Evolutionary conservation across 257 asterid genomes (phyloP).

Genomic region (Gardenia jasminoides): DNA sequence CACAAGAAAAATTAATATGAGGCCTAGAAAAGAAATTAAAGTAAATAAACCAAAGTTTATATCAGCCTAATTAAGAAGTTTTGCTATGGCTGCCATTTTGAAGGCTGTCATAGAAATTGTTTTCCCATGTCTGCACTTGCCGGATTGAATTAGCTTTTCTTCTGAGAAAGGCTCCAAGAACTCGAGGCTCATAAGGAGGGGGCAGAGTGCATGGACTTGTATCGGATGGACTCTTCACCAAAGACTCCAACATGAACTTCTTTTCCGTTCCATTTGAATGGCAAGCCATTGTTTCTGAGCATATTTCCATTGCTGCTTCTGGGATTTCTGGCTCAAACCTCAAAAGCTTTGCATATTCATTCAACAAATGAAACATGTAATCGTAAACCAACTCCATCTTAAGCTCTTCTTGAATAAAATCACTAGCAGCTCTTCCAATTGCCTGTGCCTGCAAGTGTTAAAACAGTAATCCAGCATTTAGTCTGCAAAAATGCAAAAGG

Average conservation of each 20-base stretch:
- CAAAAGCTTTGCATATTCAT: conserved; percentile 44
- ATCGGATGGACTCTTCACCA: conserved; percentile 30
- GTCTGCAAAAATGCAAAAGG: neutral
- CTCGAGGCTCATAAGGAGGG: conserved; percentile 23
- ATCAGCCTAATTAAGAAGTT: neutral
- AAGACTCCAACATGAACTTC: conserved; percentile 33
- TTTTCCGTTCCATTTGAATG: conserved; percentile 35
- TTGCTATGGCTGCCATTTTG: neutral
- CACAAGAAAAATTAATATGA: neutral
- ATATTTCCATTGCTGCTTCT: conserved; percentile 39
- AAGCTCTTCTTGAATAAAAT: conserved; percentile 41
- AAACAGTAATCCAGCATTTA: neutral
- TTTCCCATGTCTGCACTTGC: conserved; percentile 35
- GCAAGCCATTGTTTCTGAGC: conserved; percentile 50
- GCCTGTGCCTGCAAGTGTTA: conserved; percentile 35
- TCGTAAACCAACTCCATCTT: conserved; percentile 54
- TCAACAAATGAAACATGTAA: conserved; percentile 55
- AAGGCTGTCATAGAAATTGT: conserved; percentile 22
- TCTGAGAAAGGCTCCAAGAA: conserved; percentile 20
- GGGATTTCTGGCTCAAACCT: conserved; percentile 44
- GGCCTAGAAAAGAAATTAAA: neutral
- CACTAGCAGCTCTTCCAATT: conserved; percentile 43
- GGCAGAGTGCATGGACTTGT: conserved; percentile 38
- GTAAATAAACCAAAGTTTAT: too few species aligned
- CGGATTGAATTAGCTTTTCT: conserved; percentile 22